These are phyloP conservation scores for Skeletonema tropicum DNA, from an alignment of 108 stramenopile genomes.

Conservation along the genomic window DNA sequence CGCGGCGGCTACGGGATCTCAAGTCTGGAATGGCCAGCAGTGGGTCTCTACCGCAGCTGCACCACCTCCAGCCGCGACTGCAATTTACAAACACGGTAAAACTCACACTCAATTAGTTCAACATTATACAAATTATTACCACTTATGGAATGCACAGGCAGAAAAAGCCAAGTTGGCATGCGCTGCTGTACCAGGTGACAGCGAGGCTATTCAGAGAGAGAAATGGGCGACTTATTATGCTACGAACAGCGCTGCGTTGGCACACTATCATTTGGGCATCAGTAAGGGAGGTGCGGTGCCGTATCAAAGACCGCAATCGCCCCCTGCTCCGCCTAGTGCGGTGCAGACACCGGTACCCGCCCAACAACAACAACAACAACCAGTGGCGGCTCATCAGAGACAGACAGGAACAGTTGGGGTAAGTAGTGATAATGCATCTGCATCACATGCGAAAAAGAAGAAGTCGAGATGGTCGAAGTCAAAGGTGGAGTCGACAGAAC, in stretches of 20 bases:
- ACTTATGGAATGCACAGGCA: slow-evolving; percentile 55
- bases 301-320: slow-evolving; percentile 40
- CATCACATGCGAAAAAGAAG: not conserved
- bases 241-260: slow-evolving; percentile 56
- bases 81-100: slow-evolving; percentile 37
- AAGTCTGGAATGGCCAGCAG: slow-evolving; percentile 21
- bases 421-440: not conserved
- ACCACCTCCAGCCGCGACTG: not conserved
- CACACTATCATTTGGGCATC: slow-evolving; percentile 62
- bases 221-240: slow-evolving; percentile 75
- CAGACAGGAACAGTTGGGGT: slow-evolving; percentile 14
- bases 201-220: slow-evolving; percentile 9
- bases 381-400: not conserved
- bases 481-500: not conserved
- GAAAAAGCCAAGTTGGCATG: slow-evolving; percentile 21
- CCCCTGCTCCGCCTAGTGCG: slow-evolving; percentile 54
- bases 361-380: no score
- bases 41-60: slow-evolving; percentile 6
- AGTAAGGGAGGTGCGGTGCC: slow-evolving; percentile 47
- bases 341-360: slow-evolving; percentile 7
- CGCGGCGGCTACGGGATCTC: slow-evolving; percentile 6
- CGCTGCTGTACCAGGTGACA: not conserved
- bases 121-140: slow-evolving; percentile 63
- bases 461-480: slow-evolving; percentile 28
- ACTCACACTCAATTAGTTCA: slow-evolving; percentile 37